These are phyloP conservation scores for Xylaria sp. DNA, from an alignment of 2,329 filamentous ascomycete genomes.

Conservation along the genomic window DNA sequence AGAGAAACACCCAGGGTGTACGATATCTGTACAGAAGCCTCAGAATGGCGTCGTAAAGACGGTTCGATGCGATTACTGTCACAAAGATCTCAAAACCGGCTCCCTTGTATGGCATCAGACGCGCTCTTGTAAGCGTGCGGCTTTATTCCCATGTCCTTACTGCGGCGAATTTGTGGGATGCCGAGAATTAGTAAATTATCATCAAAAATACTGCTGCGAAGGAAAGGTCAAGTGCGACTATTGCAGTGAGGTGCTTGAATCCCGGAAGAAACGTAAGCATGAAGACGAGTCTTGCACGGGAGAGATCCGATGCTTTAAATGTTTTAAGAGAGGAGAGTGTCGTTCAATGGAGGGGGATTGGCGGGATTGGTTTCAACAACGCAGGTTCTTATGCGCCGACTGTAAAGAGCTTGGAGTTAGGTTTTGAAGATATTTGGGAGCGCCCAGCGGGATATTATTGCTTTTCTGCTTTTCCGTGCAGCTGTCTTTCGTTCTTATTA, in stretches of 20 bases:
- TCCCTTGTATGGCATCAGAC: background rate
- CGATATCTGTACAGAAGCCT: background rate
- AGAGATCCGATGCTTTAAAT: background rate
- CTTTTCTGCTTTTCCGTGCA: background rate
- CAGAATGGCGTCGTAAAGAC: background rate
- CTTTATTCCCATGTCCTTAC: background rate
- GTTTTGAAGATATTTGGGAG: too few relatives aligned
- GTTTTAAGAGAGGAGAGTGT: background rate
- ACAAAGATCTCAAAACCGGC: background rate
- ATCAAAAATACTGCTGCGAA: background rate
- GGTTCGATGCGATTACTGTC: constrained; percentile 11
- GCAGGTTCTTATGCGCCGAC: background rate
- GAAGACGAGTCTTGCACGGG: background rate
- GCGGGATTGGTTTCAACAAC: background rate
- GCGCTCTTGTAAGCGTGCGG: background rate
- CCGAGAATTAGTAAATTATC: background rate
- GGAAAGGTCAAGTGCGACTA: constrained; percentile 1
- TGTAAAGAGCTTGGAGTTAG: background rate
- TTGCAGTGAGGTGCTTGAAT: constrained; percentile 12
- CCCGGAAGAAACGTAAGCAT: background rate
- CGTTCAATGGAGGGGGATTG: background rate
- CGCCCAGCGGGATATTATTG: background rate
- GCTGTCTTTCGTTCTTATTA: background rate
- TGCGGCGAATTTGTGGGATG: background rate
- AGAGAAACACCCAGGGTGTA: constrained; percentile 17